These are phyloP conservation scores for Avena atlantica DNA, from an alignment of 176 grass and related monocot genomes.

Conservation along the genomic window DNA sequence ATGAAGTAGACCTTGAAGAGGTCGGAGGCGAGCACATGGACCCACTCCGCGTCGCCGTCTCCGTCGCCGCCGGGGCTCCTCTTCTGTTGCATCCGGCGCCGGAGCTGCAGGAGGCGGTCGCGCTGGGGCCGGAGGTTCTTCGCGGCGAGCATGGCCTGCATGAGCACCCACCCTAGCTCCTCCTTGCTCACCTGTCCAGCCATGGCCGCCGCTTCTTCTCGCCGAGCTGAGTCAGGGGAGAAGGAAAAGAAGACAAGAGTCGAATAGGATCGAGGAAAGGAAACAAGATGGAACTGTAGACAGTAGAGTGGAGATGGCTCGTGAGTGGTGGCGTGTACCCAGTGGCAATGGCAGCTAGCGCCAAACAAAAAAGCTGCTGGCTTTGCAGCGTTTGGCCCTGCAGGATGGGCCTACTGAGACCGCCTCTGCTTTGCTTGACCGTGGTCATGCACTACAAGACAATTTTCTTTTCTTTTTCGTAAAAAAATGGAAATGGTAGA, in stretches of 20 bases:
- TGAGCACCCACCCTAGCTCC: neutral
- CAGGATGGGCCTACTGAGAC: no score
- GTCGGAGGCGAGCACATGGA: neutral
- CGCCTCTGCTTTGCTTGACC: no score
- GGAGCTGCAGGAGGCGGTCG: neutral
- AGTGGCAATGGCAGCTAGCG: no score
- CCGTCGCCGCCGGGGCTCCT: neutral
- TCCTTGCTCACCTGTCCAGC: neutral
- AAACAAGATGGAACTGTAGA: no score
- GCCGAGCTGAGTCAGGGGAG: neutral
- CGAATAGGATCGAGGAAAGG: no score
- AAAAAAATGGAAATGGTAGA: no score
- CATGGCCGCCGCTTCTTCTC: neutral
- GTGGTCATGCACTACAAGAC: no score
- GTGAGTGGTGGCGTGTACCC: no score
- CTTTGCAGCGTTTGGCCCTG: no score
- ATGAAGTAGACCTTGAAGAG: neutral
- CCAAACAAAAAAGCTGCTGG: no score
- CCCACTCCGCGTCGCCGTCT: neutral
- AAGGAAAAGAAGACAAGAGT: neutral
- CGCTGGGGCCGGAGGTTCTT: neutral
- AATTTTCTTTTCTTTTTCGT: no score
- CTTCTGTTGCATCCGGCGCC: neutral
- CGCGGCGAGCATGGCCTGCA: neutral
- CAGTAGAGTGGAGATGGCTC: no score